Percentiles rank a stretch among this genome's conserved stretches.
Conservation (phyloP, 1,284 basidiomycete species). For the Ceratobasidium sp. region DNA sequence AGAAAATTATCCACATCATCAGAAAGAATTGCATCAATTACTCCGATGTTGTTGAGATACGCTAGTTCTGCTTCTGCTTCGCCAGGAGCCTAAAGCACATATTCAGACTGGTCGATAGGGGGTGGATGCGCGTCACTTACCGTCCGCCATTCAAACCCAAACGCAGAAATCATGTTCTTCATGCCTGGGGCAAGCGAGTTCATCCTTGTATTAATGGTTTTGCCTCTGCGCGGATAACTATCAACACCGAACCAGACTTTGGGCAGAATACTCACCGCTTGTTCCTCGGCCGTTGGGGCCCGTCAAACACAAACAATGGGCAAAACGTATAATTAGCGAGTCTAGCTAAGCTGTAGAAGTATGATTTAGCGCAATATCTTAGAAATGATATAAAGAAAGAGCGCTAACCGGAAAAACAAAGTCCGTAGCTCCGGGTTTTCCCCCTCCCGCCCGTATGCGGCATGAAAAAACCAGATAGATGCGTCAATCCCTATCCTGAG, state of each 20-base stretch:
- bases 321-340: conserved; percentile 80
- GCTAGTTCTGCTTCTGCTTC: conserved; percentile 98
- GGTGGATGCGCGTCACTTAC: conserved; percentile 60
- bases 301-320: conserved; percentile 94
- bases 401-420: conserved; percentile 57
- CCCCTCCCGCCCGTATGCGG: conserved; percentile 51
- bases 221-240: conserved; percentile 58
- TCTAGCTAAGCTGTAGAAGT: conserved; percentile 52
- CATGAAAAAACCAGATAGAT: conserved; percentile 56
- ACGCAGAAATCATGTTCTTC: conserved; percentile 82
- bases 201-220: conserved; percentile 64
- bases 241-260: neutral
- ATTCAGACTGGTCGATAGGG: conserved; percentile 1
- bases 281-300: conserved; percentile 76
- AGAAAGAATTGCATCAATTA: conserved; percentile 87
- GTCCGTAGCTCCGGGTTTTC: conserved; percentile 56
- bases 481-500: conserved; percentile 28
- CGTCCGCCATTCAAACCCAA: conserved; percentile 85
- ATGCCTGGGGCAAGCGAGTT: conserved; percentile 70
- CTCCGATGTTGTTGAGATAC: conserved; percentile 75
- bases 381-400: neutral
- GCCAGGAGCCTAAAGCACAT: conserved; percentile 71
- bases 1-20: conserved; percentile 93
- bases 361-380: neutral
- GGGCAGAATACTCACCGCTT: conserved; percentile 58